A percentile compares a stretch with the other conserved stretches of the same genome.
Evolutionary conservation across 495 filamentous ascomycete species (phyloP).

Genomic region (Articulospora tetracladia): DNA sequence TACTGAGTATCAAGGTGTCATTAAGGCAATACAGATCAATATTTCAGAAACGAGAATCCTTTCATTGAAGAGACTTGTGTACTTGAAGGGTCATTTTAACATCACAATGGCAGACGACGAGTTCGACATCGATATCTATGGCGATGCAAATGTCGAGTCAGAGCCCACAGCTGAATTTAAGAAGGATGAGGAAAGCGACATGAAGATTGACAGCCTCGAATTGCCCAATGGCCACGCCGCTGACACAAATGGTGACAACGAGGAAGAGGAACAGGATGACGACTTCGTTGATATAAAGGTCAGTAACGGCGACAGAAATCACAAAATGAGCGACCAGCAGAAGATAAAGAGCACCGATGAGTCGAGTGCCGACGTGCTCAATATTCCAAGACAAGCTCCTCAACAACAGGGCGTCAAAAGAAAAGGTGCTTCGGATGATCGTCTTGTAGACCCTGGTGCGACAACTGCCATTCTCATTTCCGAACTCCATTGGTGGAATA

Average conservation of each 20-base stretch:
- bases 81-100: slow-evolving; percentile 1
- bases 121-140: slow-evolving; percentile 98
- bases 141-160: slow-evolving; percentile 59
- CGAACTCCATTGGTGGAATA: slow-evolving; percentile 95
- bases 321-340: slow-evolving; percentile 33
- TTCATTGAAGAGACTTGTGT: slow-evolving; percentile 11
- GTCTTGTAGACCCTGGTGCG: slow-evolving; percentile 75
- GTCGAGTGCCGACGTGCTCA: slow-evolving; percentile 34
- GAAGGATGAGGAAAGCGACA: slow-evolving; percentile 39
- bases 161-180: slow-evolving; percentile 21
- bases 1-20: slow-evolving; percentile 18
- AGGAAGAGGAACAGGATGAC: slow-evolving; percentile 32
- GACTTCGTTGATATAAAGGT: slow-evolving; percentile 41
- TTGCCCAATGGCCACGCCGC: slow-evolving; percentile 33
- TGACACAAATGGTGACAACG: slow-evolving; percentile 33
- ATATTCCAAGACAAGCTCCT: slow-evolving; percentile 44
- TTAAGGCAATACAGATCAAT: slow-evolving; percentile 25
- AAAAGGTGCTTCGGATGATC: slow-evolving; percentile 70
- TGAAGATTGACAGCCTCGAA: slow-evolving; percentile 43
- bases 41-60: slow-evolving; percentile 8
- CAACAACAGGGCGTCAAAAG: slow-evolving; percentile 72
- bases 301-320: slow-evolving; percentile 31
- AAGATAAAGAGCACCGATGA: slow-evolving; percentile 48
- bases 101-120: slow-evolving; percentile 82
- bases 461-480: slow-evolving; percentile 79